phyloP scores from a whole-genome alignment of 2,329 filamentous ascomycete genomes.

The Torrubiellomyces zombiae region DNA sequence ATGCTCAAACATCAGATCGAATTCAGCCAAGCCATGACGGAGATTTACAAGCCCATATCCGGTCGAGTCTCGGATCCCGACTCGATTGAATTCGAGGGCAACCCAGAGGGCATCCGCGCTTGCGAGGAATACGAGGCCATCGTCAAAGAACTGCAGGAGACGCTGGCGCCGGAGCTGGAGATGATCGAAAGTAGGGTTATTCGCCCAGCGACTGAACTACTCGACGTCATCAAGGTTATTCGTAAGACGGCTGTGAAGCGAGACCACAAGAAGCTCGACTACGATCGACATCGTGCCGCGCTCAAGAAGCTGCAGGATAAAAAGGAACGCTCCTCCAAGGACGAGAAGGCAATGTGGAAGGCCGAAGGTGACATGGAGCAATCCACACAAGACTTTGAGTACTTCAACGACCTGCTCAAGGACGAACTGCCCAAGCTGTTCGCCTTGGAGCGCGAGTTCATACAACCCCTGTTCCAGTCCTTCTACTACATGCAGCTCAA shows the following conservation, averaged over 20 bases:
- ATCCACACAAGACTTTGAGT: conserved; percentile 90
- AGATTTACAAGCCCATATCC: conserved; percentile 97
- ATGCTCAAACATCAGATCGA: conserved; percentile 97
- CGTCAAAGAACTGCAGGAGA: conserved; percentile 78
- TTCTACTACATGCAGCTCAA: conserved; percentile 99
- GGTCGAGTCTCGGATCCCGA: conserved; percentile 88
- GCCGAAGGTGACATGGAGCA: conserved; percentile 82
- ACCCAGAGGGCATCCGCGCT: conserved; percentile 80
- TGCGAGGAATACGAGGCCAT: conserved; percentile 94
- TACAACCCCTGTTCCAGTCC: conserved; percentile 89
- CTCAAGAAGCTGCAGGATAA: conserved; percentile 96
- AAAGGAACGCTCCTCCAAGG: conserved; percentile 89
- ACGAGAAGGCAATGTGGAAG: conserved; percentile 94
- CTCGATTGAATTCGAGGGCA: conserved; percentile 65
- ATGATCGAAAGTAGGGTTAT: conserved; percentile 93
- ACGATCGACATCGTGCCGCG: conserved; percentile 66
- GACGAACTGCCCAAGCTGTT: conserved; percentile 91
- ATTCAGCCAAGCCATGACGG: conserved; percentile 88
- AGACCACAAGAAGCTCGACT: conserved; percentile 95
- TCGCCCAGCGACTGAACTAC: conserved; percentile 77
- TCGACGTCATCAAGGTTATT: conserved; percentile 90
- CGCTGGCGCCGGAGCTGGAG: conserved; percentile 78
- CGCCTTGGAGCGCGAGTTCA: conserved; percentile 78
- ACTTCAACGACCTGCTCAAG: conserved; percentile 95
- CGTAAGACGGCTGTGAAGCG: conserved; percentile 78